These are phyloP conservation scores for Xylariales sp. DNA, from an alignment of 2,329 filamentous ascomycete genomes.

Conservation along the genomic window DNA sequence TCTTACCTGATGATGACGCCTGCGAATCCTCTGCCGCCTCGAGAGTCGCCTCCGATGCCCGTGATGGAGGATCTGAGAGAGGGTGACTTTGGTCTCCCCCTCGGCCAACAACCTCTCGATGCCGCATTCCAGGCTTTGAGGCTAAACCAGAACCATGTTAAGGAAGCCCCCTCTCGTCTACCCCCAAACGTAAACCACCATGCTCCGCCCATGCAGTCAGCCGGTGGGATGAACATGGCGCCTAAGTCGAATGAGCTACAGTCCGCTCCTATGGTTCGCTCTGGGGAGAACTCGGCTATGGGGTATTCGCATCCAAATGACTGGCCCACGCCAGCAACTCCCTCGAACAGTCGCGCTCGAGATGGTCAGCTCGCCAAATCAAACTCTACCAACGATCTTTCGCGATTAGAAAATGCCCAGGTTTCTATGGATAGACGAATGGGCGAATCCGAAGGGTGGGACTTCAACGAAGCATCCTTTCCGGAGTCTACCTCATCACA, in stretches of 20 bases:
- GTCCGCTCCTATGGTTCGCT: constrained; percentile 64
- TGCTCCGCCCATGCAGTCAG: constrained; percentile 63
- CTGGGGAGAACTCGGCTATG: constrained; percentile 60
- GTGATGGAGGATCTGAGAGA: constrained; percentile 70
- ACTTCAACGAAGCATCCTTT: constrained; percentile 85
- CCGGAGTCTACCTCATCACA: constrained; percentile 64
- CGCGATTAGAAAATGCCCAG: constrained; percentile 55
- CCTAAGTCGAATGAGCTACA: constrained; percentile 56
- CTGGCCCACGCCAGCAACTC: constrained; percentile 45
- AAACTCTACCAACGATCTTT: constrained; percentile 56
- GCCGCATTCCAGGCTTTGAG: constrained; percentile 50
- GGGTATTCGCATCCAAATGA: constrained; percentile 52
- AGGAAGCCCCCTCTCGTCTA: constrained; percentile 65
- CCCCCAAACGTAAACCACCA: constrained; percentile 67
- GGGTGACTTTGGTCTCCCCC: constrained; percentile 61
- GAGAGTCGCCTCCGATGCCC: constrained; percentile 69
- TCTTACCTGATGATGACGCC: constrained; percentile 76
- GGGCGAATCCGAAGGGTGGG: constrained; percentile 81
- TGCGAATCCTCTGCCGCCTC: constrained; percentile 72
- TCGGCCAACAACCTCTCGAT: constrained; percentile 56
- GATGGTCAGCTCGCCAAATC: constrained; percentile 46
- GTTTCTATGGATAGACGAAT: constrained; percentile 61
- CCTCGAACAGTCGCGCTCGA: constrained; percentile 40
- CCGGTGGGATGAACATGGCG: constrained; percentile 47
- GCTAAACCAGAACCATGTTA: constrained; percentile 67